phyloP scores from a whole-genome alignment of 2,329 filamentous ascomycete species.

The Cladosporium sp. region DNA sequence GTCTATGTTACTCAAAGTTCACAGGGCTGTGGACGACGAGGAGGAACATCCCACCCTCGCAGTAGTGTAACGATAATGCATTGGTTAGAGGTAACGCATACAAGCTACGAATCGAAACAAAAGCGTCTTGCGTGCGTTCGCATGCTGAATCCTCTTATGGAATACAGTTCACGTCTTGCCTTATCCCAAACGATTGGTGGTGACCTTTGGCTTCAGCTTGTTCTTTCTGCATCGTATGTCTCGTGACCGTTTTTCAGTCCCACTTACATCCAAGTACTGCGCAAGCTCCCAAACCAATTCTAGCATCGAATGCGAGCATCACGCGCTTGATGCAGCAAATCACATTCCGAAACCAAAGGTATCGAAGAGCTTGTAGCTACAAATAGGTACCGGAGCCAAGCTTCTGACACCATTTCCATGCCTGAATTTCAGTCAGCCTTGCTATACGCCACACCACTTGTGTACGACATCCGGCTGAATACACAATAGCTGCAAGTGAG shows the following conservation, averaged over 20 bases:
- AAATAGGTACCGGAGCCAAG: not conserved
- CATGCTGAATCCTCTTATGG: not conserved
- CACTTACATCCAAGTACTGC: not conserved
- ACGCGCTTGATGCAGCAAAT: no score
- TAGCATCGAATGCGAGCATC: no score
- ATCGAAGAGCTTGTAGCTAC: no score
- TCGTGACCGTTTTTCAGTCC: not conserved
- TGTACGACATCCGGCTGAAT: not conserved
- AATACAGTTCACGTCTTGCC: no score
- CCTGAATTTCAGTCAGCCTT: not conserved
- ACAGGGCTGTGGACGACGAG: not conserved
- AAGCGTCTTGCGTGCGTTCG: not conserved
- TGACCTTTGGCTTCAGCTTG: not conserved
- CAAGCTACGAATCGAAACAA: not conserved
- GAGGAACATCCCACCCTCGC: not conserved
- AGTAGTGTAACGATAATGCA: not conserved
- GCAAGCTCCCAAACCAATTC: no score
- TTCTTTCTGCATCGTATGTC: not conserved
- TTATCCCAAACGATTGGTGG: no score
- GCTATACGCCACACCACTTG: not conserved
- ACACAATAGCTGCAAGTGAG: not conserved
- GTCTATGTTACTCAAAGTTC: not conserved
- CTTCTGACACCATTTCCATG: not conserved
- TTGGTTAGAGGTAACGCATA: not conserved
- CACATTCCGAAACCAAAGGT: no score